These are phyloP conservation scores for Aegilops sharonensis DNA, from an alignment of 176 grass and related monocot species.

Conservation along the genomic window DNA sequence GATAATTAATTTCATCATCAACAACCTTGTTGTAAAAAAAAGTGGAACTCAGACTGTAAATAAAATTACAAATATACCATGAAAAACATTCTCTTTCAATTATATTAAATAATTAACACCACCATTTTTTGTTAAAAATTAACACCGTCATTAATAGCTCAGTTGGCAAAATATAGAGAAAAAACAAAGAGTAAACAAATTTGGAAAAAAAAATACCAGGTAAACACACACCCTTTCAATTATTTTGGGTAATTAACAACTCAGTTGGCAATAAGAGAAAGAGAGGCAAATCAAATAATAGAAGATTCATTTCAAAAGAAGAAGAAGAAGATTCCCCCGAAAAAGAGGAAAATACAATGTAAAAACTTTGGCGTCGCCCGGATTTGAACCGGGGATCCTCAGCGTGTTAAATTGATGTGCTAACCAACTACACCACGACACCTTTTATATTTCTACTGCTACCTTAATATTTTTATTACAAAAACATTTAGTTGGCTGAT, in stretches of 20 bases:
- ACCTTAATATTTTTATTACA: not conserved
- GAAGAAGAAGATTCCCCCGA: too few species aligned
- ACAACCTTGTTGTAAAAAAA: too few species aligned
- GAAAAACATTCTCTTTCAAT: too few species aligned
- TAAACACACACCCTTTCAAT: not conserved
- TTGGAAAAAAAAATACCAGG: too few species aligned
- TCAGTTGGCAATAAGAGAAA: not conserved
- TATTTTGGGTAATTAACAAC: too few species aligned
- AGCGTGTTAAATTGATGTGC: not conserved
- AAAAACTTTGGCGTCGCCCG: not conserved
- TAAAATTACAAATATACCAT: too few species aligned
- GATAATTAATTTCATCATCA: too few species aligned
- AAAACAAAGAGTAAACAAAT: not conserved
- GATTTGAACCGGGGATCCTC: not conserved
- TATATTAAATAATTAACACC: too few species aligned
- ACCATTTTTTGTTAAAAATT: too few species aligned
- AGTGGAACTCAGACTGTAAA: too few species aligned
- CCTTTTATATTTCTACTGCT: not conserved
- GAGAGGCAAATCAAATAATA: not conserved
- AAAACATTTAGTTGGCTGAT: not conserved
- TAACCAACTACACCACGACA: slow-evolving; percentile 4
- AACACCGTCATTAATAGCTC: not conserved
- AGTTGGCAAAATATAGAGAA: not conserved
- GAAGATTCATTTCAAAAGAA: too few species aligned
- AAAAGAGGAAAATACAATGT: too few species aligned